phyloP scores from a whole-genome alignment of 2,329 filamentous ascomycete genomes.

The Dactylellina cionopaga region DNA sequence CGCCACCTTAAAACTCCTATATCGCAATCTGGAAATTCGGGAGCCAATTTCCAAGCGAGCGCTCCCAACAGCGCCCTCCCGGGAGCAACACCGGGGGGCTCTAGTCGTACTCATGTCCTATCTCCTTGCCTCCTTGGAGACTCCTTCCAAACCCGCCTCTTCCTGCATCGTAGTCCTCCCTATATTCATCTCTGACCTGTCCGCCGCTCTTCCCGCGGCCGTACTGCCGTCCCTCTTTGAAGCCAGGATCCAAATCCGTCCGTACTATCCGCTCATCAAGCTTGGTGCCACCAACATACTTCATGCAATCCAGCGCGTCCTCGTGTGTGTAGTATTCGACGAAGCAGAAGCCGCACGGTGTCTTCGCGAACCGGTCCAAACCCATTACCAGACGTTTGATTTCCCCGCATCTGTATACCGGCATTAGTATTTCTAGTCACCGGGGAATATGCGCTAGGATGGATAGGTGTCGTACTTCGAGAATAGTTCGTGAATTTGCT shows the following conservation, averaged over 20 bases:
- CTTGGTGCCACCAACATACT: slow-evolving; percentile 97
- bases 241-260: slow-evolving; percentile 94
- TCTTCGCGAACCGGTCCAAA: slow-evolving; percentile 95
- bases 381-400: slow-evolving; percentile 99
- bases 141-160: slow-evolving; percentile 79
- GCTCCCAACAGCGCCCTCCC: not conserved
- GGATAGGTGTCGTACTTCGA: slow-evolving; percentile 70
- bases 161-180: slow-evolving; percentile 95
- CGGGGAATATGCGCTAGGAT: slow-evolving; percentile 46
- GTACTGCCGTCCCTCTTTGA: slow-evolving; percentile 95
- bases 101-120: slow-evolving; percentile 48
- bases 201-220: slow-evolving; percentile 80
- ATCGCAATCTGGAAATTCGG: too few species aligned
- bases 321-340: slow-evolving; percentile 99
- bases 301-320: slow-evolving; percentile 96
- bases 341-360: slow-evolving; percentile 98
- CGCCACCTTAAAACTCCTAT: not conserved
- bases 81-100: not conserved
- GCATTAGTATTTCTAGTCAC: not conserved
- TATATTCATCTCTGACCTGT: slow-evolving; percentile 96
- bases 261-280: slow-evolving; percentile 96
- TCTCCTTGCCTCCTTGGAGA: slow-evolving; percentile 53
- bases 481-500: slow-evolving; percentile 98
- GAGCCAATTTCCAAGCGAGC: too few species aligned
- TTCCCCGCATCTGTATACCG: slow-evolving; percentile 77